Conservation (phyloP, 805 yeast species). For the Lachancea dasiensis region DNA sequence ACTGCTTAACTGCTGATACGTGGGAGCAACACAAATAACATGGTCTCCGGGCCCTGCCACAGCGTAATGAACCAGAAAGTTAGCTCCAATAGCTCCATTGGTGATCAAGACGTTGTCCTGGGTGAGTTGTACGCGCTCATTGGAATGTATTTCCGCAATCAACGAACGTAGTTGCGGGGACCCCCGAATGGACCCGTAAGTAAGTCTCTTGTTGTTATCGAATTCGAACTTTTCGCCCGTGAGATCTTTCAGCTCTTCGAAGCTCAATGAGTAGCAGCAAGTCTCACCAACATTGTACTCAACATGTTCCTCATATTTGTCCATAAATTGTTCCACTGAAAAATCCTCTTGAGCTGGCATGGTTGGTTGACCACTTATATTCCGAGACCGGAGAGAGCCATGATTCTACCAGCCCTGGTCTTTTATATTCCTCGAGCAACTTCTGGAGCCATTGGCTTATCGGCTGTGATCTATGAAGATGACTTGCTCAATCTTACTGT, state of each 20-base stretch:
- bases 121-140: constrained; percentile 14
- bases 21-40: constrained; percentile 43
- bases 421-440: no score
- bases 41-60: constrained; percentile 42
- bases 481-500: no score
- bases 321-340: constrained; percentile 52
- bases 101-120: constrained; percentile 41
- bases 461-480: no score
- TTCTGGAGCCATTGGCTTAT: no score
- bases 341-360: constrained; percentile 44
- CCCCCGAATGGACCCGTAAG: constrained; percentile 46
- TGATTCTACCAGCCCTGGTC: no score
- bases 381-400: no score
- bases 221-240: constrained; percentile 24
- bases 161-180: constrained; percentile 35
- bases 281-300: constrained; percentile 46
- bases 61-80: constrained; percentile 41
- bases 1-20: constrained; percentile 44
- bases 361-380: no score
- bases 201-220: constrained; percentile 28
- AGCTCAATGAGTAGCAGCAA: constrained; percentile 41
- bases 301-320: constrained; percentile 38
- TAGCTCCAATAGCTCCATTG: constrained; percentile 54
- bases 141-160: constrained; percentile 36
- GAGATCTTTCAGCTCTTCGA: constrained; percentile 35